phyloP scores from a whole-genome alignment of 1,284 basidiomycete species.

The Moesziomyces aphidis region DNA sequence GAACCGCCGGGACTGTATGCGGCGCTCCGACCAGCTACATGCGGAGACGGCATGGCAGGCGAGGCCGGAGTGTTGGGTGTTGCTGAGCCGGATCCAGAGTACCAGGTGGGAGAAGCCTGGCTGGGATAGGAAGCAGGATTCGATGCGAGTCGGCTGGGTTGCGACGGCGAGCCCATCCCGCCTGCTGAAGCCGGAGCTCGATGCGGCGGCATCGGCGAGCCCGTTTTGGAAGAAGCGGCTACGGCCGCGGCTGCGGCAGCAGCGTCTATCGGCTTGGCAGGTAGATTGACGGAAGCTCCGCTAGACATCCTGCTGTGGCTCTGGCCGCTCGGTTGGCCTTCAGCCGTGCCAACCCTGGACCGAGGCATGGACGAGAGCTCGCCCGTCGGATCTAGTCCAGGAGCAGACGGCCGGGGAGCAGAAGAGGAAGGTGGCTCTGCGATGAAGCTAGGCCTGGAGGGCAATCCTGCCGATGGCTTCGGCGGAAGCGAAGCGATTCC shows the following conservation, averaged over 20 bases:
- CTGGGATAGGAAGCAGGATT: constrained; percentile 9
- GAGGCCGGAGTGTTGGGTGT: constrained; percentile 23
- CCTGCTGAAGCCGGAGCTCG: constrained; percentile 1
- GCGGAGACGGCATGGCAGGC: constrained; percentile 12
- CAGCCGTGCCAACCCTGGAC: constrained; percentile 19
- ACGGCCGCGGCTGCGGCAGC: constrained; percentile 30
- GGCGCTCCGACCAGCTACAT: constrained; percentile 2
- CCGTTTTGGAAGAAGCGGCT: constrained; percentile 3
- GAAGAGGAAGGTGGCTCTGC: constrained; percentile 4
- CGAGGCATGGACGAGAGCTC: constrained; percentile 7
- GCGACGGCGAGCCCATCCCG: constrained; percentile 15
- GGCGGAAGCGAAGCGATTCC: constrained; percentile 28
- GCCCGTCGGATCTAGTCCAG: background rate
- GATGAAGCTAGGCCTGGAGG: constrained; percentile 30
- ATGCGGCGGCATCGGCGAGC: constrained; percentile 8
- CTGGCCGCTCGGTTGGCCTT: constrained; percentile 3
- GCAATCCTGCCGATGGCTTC: constrained; percentile 26
- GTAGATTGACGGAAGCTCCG: constrained; percentile 17
- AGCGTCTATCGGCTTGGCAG: constrained; percentile 39
- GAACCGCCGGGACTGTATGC: constrained; percentile 20
- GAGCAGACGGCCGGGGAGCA: background rate
- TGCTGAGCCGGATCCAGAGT: constrained; percentile 16
- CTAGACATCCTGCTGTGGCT: constrained; percentile 25
- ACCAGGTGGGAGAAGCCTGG: constrained; percentile 20
- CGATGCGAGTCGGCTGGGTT: constrained; percentile 10